phyloP scores from a whole-genome alignment of 192 early-diverging fungal species.

The Pecoramyces ruminantium region DNA sequence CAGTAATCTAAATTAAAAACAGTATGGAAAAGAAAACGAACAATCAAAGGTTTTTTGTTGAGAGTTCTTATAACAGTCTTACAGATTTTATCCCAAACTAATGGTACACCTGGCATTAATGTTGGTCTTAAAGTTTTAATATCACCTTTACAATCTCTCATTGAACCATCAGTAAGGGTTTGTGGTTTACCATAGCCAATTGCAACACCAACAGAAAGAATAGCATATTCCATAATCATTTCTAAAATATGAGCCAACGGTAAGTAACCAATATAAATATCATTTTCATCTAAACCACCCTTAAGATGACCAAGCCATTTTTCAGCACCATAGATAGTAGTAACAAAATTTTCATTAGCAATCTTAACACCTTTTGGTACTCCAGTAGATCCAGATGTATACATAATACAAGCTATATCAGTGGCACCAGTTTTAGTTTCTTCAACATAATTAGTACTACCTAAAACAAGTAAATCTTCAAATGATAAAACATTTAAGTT shows the following conservation, averaged over 20 bases:
- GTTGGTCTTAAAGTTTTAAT: conserved; percentile 50
- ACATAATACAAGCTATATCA: conserved; percentile 3
- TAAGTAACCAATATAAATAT: conserved; percentile 60
- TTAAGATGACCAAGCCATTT: conserved; percentile 1
- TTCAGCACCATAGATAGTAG: conserved; percentile 19
- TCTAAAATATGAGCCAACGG: conserved; percentile 83
- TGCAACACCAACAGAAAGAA: conserved; percentile 36
- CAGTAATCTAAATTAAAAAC: conserved; percentile 52
- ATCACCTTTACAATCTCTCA: conserved; percentile 51
- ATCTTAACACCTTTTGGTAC: conserved; percentile 81
- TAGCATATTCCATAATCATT: conserved; percentile 61
- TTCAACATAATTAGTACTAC: conserved; percentile 40
- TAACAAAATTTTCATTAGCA: conserved; percentile 64
- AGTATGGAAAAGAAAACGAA: conserved; percentile 55
- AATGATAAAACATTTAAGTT: conserved; percentile 30
- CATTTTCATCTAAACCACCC: conserved; percentile 4
- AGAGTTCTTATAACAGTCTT: conserved; percentile 62
- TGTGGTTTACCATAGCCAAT: conserved; percentile 48
- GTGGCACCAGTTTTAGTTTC: conserved; percentile 3
- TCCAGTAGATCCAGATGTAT: conserved; percentile 5
- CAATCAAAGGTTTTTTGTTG: conserved; percentile 18
- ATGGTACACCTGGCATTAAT: conserved; percentile 57
- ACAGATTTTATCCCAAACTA: conserved; percentile 69
- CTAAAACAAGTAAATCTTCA: conserved; percentile 46
- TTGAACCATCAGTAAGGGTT: conserved; percentile 46